A percentile compares a stretch with the other conserved stretches of the same genome.
phyloP scores from a whole-genome alignment of 352 stramenopile species.

The Globisporangium yorkense region DNA sequence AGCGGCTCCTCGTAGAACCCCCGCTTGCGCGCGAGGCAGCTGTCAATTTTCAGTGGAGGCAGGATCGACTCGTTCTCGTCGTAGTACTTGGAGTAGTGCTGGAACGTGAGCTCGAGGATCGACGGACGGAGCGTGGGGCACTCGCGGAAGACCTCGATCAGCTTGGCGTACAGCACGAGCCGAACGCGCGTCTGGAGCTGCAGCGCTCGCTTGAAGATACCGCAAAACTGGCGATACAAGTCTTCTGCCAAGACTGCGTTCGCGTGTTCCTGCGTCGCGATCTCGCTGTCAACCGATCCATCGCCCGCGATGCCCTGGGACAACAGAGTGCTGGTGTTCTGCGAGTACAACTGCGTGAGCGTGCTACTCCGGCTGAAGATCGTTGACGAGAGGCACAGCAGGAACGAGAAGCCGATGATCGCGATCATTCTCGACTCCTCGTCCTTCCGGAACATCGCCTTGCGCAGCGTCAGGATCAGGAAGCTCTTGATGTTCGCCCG shows the following conservation, averaged over 20 bases:
- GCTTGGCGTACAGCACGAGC: constrained; percentile 37
- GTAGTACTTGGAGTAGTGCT: constrained; percentile 39
- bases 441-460: constrained; percentile 61
- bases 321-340: constrained; percentile 28
- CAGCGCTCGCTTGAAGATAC: constrained; percentile 42
- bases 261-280: constrained; percentile 32
- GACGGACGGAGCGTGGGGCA: constrained; percentile 32
- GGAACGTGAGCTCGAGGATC: constrained; percentile 42
- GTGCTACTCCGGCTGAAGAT: constrained; percentile 33
- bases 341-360: constrained; percentile 46
- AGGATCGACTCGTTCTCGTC: constrained; percentile 38
- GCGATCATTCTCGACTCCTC: constrained; percentile 38
- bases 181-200: constrained; percentile 42
- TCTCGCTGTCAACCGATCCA: constrained; percentile 11
- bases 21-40: constrained; percentile 20
- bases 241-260: constrained; percentile 39
- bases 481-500: constrained; percentile 38
- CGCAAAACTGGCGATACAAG: constrained; percentile 52
- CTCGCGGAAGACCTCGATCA: constrained; percentile 34
- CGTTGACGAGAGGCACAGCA: constrained; percentile 33
- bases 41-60: constrained; percentile 44
- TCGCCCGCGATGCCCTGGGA: constrained; percentile 22
- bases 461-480: constrained; percentile 47
- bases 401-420: constrained; percentile 36
- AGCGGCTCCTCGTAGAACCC: constrained; percentile 40